phyloP scores from a whole-genome alignment of 2,329 filamentous ascomycete species.

The Xenosphaeropsis pyriputrescens region DNA sequence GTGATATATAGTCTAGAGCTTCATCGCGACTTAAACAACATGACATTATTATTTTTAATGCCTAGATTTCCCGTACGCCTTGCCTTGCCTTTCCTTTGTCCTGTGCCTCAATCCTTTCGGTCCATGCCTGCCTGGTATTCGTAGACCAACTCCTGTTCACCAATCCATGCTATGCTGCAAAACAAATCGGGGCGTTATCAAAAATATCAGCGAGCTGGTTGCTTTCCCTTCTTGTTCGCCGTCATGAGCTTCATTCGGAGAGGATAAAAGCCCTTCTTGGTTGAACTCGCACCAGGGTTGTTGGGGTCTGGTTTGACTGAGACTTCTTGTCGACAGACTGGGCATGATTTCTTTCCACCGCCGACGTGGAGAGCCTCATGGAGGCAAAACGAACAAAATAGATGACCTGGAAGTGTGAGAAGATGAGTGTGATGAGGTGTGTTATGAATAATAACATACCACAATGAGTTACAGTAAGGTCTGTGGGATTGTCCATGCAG shows the following conservation, averaged over 20 bases:
- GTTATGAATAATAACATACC: constrained; percentile 28
- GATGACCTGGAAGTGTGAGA: constrained; percentile 32
- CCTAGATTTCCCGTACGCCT: no score
- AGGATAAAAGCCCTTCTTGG: constrained; percentile 29
- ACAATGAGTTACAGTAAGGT: constrained; percentile 49
- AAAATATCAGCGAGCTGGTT: constrained; percentile 8
- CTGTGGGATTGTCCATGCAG: constrained; percentile 46
- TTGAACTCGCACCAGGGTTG: no score
- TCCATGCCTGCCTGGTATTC: no score
- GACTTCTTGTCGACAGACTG: constrained; percentile 47
- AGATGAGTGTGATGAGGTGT: not conserved
- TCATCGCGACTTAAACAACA: no score
- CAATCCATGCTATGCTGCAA: no score
- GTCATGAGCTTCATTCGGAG: constrained; percentile 50
- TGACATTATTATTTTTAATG: no score
- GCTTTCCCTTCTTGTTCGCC: constrained; percentile 35
- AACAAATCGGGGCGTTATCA: not conserved
- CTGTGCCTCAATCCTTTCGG: no score
- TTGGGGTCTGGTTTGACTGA: no score
- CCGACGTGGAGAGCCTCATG: constrained; percentile 44
- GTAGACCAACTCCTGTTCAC: no score
- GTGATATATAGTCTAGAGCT: not conserved
- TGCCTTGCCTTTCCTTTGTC: no score
- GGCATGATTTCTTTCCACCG: constrained; percentile 38
- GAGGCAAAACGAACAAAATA: constrained; percentile 49